Evolutionary conservation across 768 basidiomycete genomes (phyloP).

Genomic region (Termitomyces sp.): DNA sequence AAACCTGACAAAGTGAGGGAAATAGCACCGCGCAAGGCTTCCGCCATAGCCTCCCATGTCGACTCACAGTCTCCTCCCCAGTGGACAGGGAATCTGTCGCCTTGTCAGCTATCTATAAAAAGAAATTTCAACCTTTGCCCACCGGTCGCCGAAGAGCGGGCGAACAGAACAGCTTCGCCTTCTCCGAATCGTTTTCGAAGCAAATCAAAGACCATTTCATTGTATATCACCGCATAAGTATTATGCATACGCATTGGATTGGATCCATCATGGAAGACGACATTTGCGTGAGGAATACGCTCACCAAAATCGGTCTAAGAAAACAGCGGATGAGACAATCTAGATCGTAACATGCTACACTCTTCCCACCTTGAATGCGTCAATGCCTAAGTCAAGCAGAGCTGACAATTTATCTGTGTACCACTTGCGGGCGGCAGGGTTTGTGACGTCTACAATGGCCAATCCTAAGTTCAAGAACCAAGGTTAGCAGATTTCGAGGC

Average conservation of each 20-base stretch:
- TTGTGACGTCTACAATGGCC: constrained; percentile 58
- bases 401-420: constrained; percentile 42
- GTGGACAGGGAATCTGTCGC: constrained; percentile 37
- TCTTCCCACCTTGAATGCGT: constrained; percentile 48
- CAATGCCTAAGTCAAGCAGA: constrained; percentile 50
- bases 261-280: constrained; percentile 60
- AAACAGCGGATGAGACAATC: not conserved
- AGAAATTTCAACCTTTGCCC: constrained; percentile 46
- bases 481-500: not conserved
- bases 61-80: constrained; percentile 78
- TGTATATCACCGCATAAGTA: constrained; percentile 63
- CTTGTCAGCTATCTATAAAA: not conserved
- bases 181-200: constrained; percentile 54
- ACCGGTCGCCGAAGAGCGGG: constrained; percentile 60
- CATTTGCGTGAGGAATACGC: constrained; percentile 61
- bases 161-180: constrained; percentile 65
- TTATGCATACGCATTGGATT: constrained; percentile 72
- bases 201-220: constrained; percentile 61
- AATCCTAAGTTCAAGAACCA: constrained; percentile 21
- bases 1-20: constrained; percentile 65
- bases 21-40: constrained; percentile 62
- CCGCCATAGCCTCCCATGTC: constrained; percentile 75
- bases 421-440: constrained; percentile 51
- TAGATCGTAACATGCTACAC: not conserved
- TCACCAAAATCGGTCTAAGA: constrained; percentile 71